Evolutionary conservation across 139 green algal species (phyloP), one percentile per base, ranked within the genome.

Genomic region (Gonium pectorale): DNA sequence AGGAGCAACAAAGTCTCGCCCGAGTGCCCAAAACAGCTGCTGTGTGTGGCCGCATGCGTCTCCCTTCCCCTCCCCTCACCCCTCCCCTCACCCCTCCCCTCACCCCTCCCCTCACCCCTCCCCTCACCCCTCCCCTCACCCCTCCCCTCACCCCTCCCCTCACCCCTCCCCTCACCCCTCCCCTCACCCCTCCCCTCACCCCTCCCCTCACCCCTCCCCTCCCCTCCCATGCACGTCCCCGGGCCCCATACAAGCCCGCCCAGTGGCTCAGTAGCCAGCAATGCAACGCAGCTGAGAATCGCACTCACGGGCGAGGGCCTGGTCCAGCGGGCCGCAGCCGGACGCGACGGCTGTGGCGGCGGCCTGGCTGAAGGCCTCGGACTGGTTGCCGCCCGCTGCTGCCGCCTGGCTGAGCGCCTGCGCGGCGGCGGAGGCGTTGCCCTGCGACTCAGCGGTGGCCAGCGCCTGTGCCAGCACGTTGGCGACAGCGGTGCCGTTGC

Each of bases 301-400:
- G n/a, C n/a, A 82, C 81, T 60, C 38, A 87, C 82, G 66, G 0
- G 86, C 86, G 15, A 90, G 75, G 6, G 86, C 59, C n/a, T 88
- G 79, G 54, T 5, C 67, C 8, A 90, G 73, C 2, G 86, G 41
- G 31, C 81, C 67, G 74, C 86, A 90, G 68, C 86, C 86, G 17
- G 64, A 44, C 5, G 81, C 75, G 0, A 79, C 67, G 15, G 82
- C 77, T 41, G 66, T n/a, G 5, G 87, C 87, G 17, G 85, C 31
- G 24, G 87, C 87, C 43, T 86, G 51, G 17, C 46, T 62, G 51
- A 71, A 86, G 22, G 82, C 81, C 19, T 74, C 33, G 1, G 86
- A 66, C 67, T 87, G n/a, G 40, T 31, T 54, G 29, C 86, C 86
- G 41, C 81, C 86, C 9, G 74, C 44, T 4, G 79, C 79, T 26